Percentiles rank a stretch among this genome's conserved stretches.
Evolutionary conservation across 23 red algal genomes (phyloP).

Genomic region (Gracilaria gracilis): DNA sequence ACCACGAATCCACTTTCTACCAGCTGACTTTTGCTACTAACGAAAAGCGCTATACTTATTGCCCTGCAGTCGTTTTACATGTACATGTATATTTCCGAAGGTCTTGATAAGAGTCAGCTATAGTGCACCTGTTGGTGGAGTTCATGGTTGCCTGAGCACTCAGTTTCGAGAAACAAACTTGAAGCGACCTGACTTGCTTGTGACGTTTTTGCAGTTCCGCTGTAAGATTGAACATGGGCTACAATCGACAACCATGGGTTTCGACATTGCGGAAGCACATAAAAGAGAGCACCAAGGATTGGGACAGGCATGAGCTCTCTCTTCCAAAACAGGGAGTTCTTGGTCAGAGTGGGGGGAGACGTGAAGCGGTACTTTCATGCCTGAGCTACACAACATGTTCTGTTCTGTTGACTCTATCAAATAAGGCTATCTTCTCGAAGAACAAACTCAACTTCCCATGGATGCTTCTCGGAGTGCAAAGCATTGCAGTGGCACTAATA

Average conservation of each 20-base stretch:
- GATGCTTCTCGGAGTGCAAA: constrained; percentile 75
- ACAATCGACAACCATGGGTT: constrained; percentile 1
- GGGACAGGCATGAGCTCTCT: background rate
- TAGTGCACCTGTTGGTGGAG: background rate
- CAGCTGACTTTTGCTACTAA: background rate
- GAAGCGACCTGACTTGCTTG: background rate
- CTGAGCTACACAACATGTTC: constrained; percentile 47
- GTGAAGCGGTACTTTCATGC: constrained; percentile 59
- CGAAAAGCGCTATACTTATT: background rate
- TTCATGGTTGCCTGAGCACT: background rate
- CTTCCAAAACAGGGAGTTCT: background rate
- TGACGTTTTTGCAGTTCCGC: background rate
- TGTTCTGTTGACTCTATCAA: constrained; percentile 67
- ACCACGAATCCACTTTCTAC: background rate
- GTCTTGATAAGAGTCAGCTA: background rate
- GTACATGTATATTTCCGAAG: too few relatives aligned
- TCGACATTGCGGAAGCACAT: constrained; percentile 11
- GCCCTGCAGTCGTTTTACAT: too few relatives aligned
- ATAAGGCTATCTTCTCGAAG: constrained; percentile 87
- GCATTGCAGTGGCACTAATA: constrained; percentile 32
- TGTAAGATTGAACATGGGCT: background rate
- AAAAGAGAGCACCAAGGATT: constrained; percentile 9
- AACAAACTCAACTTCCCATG: constrained; percentile 75
- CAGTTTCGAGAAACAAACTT: background rate
- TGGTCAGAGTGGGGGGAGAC: background rate